Percentiles rank a stretch among this genome's conserved stretches.
Conservation (phyloP, 768 basidiomycete genomes). For the Lentinus brumalis region DNA sequence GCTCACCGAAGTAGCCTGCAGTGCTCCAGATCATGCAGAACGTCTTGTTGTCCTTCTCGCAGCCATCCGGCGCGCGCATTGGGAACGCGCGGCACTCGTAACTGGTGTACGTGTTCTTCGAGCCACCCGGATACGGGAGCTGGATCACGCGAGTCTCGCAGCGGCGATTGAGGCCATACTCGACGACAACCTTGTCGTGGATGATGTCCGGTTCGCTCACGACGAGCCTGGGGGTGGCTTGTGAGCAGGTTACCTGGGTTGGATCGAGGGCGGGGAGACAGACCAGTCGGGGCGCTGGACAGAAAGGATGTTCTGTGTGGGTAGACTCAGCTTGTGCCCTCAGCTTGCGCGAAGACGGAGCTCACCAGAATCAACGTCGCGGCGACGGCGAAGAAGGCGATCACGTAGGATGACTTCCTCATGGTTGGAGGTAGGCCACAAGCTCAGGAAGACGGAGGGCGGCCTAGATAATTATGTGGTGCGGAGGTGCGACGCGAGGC, state of each 20-base stretch:
- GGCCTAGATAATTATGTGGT: neutral
- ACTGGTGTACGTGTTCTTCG: constrained; percentile 51
- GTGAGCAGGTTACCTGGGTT: constrained; percentile 9
- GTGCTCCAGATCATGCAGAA: constrained; percentile 74
- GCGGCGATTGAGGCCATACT: constrained; percentile 59
- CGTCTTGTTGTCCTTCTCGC: constrained; percentile 52
- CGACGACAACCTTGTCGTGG: constrained; percentile 48
- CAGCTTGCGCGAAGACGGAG: neutral
- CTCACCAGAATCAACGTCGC: constrained; percentile 55
- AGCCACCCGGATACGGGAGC: constrained; percentile 48
- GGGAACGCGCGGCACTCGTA: constrained; percentile 72
- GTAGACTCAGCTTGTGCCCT: neutral
- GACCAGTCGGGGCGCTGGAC: constrained; percentile 66
- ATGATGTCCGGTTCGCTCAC: constrained; percentile 43
- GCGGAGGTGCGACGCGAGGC: constrained; percentile 1
- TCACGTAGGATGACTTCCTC: constrained; percentile 70
- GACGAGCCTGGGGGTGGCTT: constrained; percentile 35
- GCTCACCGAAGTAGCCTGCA: constrained; percentile 65
- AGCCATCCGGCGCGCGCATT: constrained; percentile 45
- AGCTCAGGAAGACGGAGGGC: neutral
- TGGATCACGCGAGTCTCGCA: constrained; percentile 56
- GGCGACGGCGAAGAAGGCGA: constrained; percentile 60
- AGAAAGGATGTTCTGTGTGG: constrained; percentile 57
- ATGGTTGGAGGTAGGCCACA: constrained; percentile 34
- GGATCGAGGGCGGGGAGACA: constrained; percentile 3